Evolutionary conservation across 208 protist species (phyloP).

Genomic region (Trypanosoma scelopori): DNA sequence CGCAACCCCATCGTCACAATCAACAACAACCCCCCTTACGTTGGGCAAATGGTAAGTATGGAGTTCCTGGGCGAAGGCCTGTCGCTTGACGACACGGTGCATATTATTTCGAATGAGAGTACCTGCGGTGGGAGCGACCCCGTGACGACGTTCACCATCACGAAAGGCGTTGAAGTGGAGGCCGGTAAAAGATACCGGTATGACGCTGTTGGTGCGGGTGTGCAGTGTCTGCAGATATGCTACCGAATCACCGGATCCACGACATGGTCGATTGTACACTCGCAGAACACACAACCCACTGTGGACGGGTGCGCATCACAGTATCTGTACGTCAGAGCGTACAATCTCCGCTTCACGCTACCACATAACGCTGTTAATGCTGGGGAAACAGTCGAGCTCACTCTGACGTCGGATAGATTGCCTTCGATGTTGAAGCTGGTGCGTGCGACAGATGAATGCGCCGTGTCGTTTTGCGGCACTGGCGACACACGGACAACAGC

Average conservation of each 20-base stretch:
- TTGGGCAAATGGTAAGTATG: slow-evolving; percentile 58
- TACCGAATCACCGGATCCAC: slow-evolving; percentile 47
- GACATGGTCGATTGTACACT: slow-evolving; percentile 53
- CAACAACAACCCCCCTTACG: slow-evolving; percentile 58
- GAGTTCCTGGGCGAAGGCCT: slow-evolving; percentile 60
- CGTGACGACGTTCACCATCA: slow-evolving; percentile 33
- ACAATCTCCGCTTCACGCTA: slow-evolving; percentile 56
- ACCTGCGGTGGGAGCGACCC: slow-evolving; percentile 29
- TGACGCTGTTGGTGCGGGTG: slow-evolving; percentile 54
- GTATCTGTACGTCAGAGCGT: slow-evolving; percentile 66
- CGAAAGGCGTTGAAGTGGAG: slow-evolving; percentile 36
- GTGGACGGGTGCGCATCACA: slow-evolving; percentile 34
- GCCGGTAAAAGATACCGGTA: slow-evolving; percentile 51
- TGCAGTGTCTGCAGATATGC: slow-evolving; percentile 70
- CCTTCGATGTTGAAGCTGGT: slow-evolving; percentile 61
- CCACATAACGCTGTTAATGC: slow-evolving; percentile 32
- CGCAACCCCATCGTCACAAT: slow-evolving; percentile 80
- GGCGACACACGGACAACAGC: slow-evolving; percentile 27
- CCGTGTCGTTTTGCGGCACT: slow-evolving; percentile 42
- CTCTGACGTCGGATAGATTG: slow-evolving; percentile 25
- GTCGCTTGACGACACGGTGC: slow-evolving; percentile 43
- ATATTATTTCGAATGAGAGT: slow-evolving; percentile 40
- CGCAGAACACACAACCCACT: slow-evolving; percentile 15
- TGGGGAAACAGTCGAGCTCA: slow-evolving; percentile 55
- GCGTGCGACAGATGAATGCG: slow-evolving; percentile 51